Percentiles rank a stretch among this genome's conserved stretches.
These are phyloP conservation scores for Ophiostoma sp. DNA, from an alignment of 2,329 filamentous ascomycete genomes.

Conservation along the genomic window DNA sequence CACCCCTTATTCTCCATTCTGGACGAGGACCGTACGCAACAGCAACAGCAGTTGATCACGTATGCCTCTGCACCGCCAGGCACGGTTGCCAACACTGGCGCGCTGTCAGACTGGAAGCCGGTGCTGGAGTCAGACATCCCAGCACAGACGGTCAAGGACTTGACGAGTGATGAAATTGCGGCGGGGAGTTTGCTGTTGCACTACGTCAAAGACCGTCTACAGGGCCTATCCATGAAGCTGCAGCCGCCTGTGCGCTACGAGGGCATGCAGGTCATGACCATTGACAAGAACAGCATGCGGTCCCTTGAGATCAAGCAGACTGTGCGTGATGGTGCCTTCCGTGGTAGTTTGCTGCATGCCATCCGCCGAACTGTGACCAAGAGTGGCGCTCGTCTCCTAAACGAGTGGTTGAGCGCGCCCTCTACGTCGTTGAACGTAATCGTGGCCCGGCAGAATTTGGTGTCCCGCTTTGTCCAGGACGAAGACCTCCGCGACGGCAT, in stretches of 20 bases:
- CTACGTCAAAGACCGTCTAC: constrained; percentile 78
- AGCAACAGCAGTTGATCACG: constrained; percentile 62
- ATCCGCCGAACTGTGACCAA: constrained; percentile 87
- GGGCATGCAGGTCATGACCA: constrained; percentile 75
- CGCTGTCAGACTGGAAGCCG: constrained; percentile 61
- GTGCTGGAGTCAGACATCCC: constrained; percentile 76
- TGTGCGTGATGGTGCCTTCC: constrained; percentile 72
- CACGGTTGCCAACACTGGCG: background rate
- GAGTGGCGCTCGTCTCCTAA: constrained; percentile 80
- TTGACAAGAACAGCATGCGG: constrained; percentile 88
- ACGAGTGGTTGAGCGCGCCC: constrained; percentile 77
- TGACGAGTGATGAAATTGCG: constrained; percentile 67
- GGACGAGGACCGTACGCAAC: constrained; percentile 58
- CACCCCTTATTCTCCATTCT: constrained; percentile 67
- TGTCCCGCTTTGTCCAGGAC: constrained; percentile 69
- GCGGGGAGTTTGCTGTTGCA: constrained; percentile 81
- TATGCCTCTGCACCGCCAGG: constrained; percentile 57
- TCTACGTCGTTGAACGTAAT: constrained; percentile 85
- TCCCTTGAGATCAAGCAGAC: constrained; percentile 88
- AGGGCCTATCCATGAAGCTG: constrained; percentile 75
- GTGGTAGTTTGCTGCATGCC: constrained; percentile 87
- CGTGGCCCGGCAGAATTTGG: constrained; percentile 75
- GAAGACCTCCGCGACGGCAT: constrained; percentile 69
- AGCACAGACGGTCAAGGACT: constrained; percentile 51
- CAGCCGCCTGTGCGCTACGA: constrained; percentile 78